A percentile compares a stretch with the other conserved stretches of the same genome.
phyloP scores from a whole-genome alignment of 129 eudicot genomes.

The Deinandra increscens region DNA sequence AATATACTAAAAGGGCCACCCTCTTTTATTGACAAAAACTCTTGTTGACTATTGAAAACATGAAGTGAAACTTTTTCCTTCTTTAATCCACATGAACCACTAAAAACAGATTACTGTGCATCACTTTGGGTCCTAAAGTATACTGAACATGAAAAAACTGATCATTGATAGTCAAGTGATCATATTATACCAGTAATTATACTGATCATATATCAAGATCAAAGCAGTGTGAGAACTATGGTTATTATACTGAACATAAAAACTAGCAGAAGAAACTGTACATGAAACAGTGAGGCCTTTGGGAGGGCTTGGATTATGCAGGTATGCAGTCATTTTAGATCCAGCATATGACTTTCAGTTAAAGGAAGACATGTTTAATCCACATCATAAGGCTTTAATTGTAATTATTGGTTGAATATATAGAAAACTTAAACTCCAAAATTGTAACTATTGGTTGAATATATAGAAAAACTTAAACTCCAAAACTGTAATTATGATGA shows the following conservation, averaged over 20 bases:
- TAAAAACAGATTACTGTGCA: constrained; percentile 15
- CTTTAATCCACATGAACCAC: constrained; percentile 19
- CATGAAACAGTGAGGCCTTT: neutral
- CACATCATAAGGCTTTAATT: neutral
- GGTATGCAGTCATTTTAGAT: constrained; percentile 28
- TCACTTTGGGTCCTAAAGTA: constrained; percentile 13
- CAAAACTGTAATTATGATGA: neutral
- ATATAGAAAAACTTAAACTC: neutral
- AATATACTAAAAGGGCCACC: constrained; percentile 24
- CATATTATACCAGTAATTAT: constrained; percentile 13
- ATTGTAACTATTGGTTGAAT: neutral
- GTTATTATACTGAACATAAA: constrained; percentile 4
- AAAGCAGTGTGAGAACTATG: neutral
- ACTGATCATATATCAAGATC: too few relatives aligned
- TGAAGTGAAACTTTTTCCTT: constrained; percentile 15
- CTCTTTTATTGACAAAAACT: constrained; percentile 31
- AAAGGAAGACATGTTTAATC: neutral
- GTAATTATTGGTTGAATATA: neutral
- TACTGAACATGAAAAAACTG: neutral
- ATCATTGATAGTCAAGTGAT: constrained; percentile 15
- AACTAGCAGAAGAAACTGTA: neutral
- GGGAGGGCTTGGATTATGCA: constrained; percentile 2
- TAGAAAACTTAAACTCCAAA: neutral
- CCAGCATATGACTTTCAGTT: constrained; percentile 24
- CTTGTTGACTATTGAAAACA: constrained; percentile 26